Conservation (phyloP, 371 early-diverging fungal genomes). For the Blastocladiella emersonii region DNA sequence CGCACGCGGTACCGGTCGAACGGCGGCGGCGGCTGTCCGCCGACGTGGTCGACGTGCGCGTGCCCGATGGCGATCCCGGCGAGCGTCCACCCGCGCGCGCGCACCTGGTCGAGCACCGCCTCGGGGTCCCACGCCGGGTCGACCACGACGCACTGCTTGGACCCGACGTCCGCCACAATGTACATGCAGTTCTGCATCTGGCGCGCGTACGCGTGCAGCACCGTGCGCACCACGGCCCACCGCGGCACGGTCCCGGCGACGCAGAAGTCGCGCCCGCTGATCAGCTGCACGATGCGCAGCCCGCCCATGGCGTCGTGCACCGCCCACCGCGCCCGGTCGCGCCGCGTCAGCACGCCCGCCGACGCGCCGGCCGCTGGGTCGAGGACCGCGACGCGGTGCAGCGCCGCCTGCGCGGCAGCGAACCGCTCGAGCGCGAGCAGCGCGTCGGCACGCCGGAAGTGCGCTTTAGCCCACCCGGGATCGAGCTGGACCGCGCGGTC, state of each 20-base stretch:
- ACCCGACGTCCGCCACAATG: conserved; percentile 46
- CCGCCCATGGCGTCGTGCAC: conserved; percentile 13
- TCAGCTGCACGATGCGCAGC: conserved; percentile 46
- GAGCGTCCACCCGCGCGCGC: conserved; percentile 41
- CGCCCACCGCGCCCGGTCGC: neutral
- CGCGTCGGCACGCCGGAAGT: neutral
- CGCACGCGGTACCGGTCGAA: conserved; percentile 60
- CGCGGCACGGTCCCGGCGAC: conserved; percentile 15
- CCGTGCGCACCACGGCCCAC: conserved; percentile 39
- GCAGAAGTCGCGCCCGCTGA: conserved; percentile 54
- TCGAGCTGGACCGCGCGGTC: neutral
- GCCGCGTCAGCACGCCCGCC: neutral
- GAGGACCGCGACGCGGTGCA: neutral
- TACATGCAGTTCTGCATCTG: conserved; percentile 75
- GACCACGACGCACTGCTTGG: conserved; percentile 55
- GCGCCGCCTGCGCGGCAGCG: neutral
- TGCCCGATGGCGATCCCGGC: conserved; percentile 65
- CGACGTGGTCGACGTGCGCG: conserved; percentile 71
- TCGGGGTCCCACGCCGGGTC: conserved; percentile 87
- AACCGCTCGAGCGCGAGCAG: neutral
- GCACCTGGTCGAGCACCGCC: conserved; percentile 46
- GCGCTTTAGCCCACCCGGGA: neutral
- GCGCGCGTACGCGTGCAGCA: conserved; percentile 57
- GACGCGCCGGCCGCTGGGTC: neutral
- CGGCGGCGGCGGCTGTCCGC: conserved; percentile 61